Evolutionary conservation across 352 stramenopile genomes (phyloP).

Genomic region (Peronospora tabacina): DNA sequence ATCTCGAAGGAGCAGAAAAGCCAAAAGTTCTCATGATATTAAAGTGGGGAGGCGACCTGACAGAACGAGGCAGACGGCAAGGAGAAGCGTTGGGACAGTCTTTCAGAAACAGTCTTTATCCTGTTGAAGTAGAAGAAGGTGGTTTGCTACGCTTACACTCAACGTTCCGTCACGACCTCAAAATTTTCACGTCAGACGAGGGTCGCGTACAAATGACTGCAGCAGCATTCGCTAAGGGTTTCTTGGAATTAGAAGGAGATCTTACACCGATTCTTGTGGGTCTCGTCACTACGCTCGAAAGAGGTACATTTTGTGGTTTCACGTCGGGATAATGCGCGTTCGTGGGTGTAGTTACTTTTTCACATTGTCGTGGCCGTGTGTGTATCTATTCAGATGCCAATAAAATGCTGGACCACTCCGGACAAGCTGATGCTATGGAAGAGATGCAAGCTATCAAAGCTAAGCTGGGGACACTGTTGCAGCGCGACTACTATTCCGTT

Average conservation of each 20-base stretch:
- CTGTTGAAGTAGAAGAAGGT: slow-evolving; percentile 85
- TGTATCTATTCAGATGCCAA: slow-evolving; percentile 52
- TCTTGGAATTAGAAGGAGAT: slow-evolving; percentile 98
- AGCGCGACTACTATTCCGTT: slow-evolving; percentile 58
- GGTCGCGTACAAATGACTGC: slow-evolving; percentile 99
- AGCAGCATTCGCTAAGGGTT: slow-evolving; percentile 98
- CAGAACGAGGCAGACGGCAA: slow-evolving; percentile 95
- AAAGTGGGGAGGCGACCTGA: slow-evolving; percentile 99
- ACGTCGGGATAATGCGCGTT: neutral
- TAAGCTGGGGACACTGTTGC: slow-evolving; percentile 89
- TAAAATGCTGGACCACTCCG: slow-evolving; percentile 98
- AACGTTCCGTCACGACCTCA: slow-evolving; percentile 99
- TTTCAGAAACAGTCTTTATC: slow-evolving; percentile 88
- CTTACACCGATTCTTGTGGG: slow-evolving; percentile 98
- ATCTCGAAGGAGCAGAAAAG: slow-evolving; percentile 32
- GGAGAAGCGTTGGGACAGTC: slow-evolving; percentile 90
- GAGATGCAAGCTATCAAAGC: slow-evolving; percentile 76
- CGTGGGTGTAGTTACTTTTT: slow-evolving; percentile 1
- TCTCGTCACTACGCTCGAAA: slow-evolving; percentile 82
- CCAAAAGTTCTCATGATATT: slow-evolving; percentile 96
- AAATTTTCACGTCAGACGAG: slow-evolving; percentile 99
- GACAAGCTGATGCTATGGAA: slow-evolving; percentile 95
- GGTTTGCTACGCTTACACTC: slow-evolving; percentile 97
- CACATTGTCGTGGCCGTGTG: neutral
- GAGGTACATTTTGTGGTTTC: slow-evolving; percentile 35